Conservation (phyloP, 345 rosid species). For the Eucalyptus polybractea region DNA sequence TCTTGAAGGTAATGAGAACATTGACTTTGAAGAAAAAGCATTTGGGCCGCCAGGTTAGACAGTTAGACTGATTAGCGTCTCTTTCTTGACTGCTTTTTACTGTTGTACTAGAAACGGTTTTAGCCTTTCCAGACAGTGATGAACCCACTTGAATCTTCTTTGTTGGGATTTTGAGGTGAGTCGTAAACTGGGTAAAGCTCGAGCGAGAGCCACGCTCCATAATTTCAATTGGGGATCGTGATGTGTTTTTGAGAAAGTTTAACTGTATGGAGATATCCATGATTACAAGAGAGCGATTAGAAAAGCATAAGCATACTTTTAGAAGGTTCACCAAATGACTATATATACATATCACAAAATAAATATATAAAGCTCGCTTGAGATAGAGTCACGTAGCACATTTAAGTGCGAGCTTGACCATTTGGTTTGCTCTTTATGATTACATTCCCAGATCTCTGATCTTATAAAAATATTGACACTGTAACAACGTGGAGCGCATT, state of each 20-base stretch:
- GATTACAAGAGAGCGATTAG: not conserved
- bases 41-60: fast-evolving
- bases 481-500: too few relatives aligned
- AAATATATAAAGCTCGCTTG: too few relatives aligned
- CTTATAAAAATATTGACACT: too few relatives aligned
- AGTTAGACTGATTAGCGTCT: not conserved
- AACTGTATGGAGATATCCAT: fast-evolving
- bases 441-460: too few relatives aligned
- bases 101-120: not conserved
- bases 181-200: not conserved
- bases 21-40: too few relatives aligned
- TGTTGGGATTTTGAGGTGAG: too few relatives aligned
- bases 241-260: not conserved
- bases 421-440: too few relatives aligned
- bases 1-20: too few relatives aligned
- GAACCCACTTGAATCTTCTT: not conserved
- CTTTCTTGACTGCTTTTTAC: not conserved
- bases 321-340: not conserved
- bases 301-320: not conserved
- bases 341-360: too few relatives aligned
- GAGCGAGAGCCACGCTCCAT: not conserved
- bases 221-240: too few relatives aligned
- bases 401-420: fast-evolving
- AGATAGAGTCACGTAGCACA: too few relatives aligned
- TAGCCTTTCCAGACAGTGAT: not conserved